Evolutionary conservation across 805 yeast species (phyloP), one percentile per base, ranked within the genome.

Genomic region (Hanseniaspora meyeri): DNA sequence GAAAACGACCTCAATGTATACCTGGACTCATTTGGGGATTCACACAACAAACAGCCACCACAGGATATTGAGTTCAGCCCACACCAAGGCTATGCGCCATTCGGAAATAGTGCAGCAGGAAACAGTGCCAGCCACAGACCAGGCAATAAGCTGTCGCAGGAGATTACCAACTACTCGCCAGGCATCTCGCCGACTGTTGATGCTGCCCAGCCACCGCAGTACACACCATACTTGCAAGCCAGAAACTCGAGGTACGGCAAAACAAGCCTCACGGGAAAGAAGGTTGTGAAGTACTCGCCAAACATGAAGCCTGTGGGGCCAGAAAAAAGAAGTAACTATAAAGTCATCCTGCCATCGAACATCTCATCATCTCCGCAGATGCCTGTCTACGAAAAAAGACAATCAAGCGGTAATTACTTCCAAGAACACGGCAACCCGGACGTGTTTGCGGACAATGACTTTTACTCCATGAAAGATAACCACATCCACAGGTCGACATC

Each of bases 161-260:
- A 53, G 20, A 16, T 46, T 10, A 11, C 40, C 4, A 46, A 46
- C 17, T 17, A 31, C 12, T 53, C 57, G 5, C 57, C 57, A 16
- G 47, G 32, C 6, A 19, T 53, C 9, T 53, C 57, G n/a, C 57
- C 57, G 14, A 53, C 57, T 17, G 57, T 53, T 3, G 57, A 53
- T 7, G 57, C 57, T 31, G 34, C 34, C 14, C 57, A 53, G 12
- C 39, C 57, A 12, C 57, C 57, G 7, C 57, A 53, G 38, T 53
- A 46, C 19, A 53, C 57, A 19, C 57, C 57, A 4, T 53, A 46
- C 32, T 39, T 53, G 20, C 57, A 53, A 40, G 57, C 57, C 4
- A 53, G 57, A 47, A 53, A 45, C 32, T 29, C 43, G 2, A 36
- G 57, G 27, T 38, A 46, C 32, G 5, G 32, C 10, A 31, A 34